These are phyloP conservation scores for Zasmidium angulare DNA, from an alignment of 2,329 filamentous ascomycete species.

Conservation along the genomic window DNA sequence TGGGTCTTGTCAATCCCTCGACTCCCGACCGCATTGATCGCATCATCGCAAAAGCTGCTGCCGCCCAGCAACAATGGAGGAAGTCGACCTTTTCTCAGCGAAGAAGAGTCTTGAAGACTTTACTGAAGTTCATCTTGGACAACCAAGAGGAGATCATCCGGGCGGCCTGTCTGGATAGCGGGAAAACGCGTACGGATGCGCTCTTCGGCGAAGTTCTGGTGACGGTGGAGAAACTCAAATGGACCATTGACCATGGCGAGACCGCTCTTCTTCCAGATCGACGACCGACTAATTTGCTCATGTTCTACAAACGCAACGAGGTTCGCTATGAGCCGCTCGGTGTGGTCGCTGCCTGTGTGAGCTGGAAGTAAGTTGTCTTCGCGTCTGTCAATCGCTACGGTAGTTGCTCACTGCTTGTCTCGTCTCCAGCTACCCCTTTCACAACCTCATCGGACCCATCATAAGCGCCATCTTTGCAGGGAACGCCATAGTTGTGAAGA, in stretches of 20 bases:
- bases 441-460: conserved; percentile 89
- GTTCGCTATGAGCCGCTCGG: conserved; percentile 90
- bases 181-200: conserved; percentile 94
- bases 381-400: background rate
- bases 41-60: conserved; percentile 69
- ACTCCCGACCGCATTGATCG: conserved; percentile 76
- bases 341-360: conserved; percentile 87
- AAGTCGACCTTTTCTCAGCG: conserved; percentile 75
- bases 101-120: conserved; percentile 73
- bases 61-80: conserved; percentile 76
- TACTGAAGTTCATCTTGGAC: conserved; percentile 80
- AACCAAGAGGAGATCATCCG: conserved; percentile 85
- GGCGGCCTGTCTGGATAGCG: conserved; percentile 85
- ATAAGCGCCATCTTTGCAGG: conserved; percentile 89
- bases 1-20: conserved; percentile 76
- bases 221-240: conserved; percentile 88
- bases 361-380: conserved; percentile 77
- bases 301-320: conserved; percentile 92
- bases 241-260: conserved; percentile 91
- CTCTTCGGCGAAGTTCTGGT: conserved; percentile 92
- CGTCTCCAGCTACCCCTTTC: conserved; percentile 56
- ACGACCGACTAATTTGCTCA: conserved; percentile 84
- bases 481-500: conserved; percentile 90
- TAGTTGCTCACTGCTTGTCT: conserved; percentile 4
- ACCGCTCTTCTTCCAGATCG: conserved; percentile 68